Base-by-base conservation (phyloP, 306 rosid species). In the Begonia peltatifolia region DNA sequence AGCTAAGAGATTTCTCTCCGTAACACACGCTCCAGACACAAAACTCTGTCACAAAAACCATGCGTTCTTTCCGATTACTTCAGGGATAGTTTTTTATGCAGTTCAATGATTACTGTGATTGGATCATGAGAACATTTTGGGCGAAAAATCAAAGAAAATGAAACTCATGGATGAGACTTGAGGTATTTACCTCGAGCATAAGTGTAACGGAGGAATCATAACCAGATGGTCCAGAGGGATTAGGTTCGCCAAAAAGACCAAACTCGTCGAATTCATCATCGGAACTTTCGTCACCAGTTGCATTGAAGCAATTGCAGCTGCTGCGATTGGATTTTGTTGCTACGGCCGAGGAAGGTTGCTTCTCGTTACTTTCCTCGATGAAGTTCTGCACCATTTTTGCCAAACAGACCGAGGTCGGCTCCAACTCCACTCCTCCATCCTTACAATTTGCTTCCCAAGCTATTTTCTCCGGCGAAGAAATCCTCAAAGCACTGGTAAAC, bases 331-430 rank as follows among this genome's bases (percentile, higher is more conserved):
- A 66, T 70, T 80, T 89, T 9, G 50, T 56, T 41, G 63, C 67
- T 35, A 68, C 55, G 65, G 58, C 53, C 15, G 44, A 42, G 14
- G 65, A 64, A 8, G 61, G 87, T 46, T 77, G 80, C 65, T 89
- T 94, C 68, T 60, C 78, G 52, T 48, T 59, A n/a, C 59, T 78
- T 12, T 83, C 95, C 63, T 90, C 99, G 3, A 90, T 78, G 68
- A 86, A 90, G 63, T 79, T 86, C 78, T 83, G 94, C 15, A 90
- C 95, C 95, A 90, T 86, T 57, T 83, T 90, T 13, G 79, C 95
- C 66, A 90, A 68, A 69, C 79, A 76, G 42, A 85, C 80, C 5
- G 95, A 85, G 73, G 86, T 90, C 6, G 95, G 94, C 61, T 90
- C 95, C 15, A 80, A 80, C 68, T 83, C 92, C 5, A 67, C 57